Evolutionary conservation across 495 filamentous ascomycete species (phyloP), one percentile per base, ranked within the genome.

Genomic region (Talaromyces adpressus): DNA sequence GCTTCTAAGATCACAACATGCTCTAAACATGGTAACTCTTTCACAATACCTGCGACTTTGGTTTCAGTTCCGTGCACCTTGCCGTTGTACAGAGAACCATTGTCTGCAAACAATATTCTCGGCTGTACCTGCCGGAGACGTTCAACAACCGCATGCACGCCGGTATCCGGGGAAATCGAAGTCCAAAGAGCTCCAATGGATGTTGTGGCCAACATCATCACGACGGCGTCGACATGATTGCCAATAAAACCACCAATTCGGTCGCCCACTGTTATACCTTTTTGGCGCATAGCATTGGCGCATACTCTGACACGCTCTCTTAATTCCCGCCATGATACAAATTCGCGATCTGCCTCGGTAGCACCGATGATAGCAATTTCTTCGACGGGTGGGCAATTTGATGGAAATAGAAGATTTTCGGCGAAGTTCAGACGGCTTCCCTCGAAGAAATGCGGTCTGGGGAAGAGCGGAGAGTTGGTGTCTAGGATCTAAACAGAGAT

Each of bases 141-240:
- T 67, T 96, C 93, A 16, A 97, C 75, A 4, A 96, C 91, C 6
- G 87, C 87, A 68, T 87, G 84, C 5, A 87, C 82, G n/a, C 91
- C 91, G 32, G 85, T 92, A 71, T 95, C 91, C 0, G 91, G 89
- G 65, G 89, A 93, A 52, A 95, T 88, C 2, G 90, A 90, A 1
- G 92, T 93, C 92, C 92, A 97, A 49, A 93, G 84, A n/a, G 89
- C 91, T 20, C 92, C 92, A 12, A 96, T 73, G 2, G 90, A 85
- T 3, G 91, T 84, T 11, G 89, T 82, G 14, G 91, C 88, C 36
- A 97, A 82, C 87, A 96, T 91, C 12, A 88, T 89, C n/a, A 96
- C 84, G 11, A 97, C 78, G 0, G 92, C 87, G 67, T 93, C 87
- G 12, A 82, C 81, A 69, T 96, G 92, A 70, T 97, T 97, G 4